Conservation (phyloP, 2,329 filamentous ascomycete species). For the Aspergillus calidoustus region DNA sequence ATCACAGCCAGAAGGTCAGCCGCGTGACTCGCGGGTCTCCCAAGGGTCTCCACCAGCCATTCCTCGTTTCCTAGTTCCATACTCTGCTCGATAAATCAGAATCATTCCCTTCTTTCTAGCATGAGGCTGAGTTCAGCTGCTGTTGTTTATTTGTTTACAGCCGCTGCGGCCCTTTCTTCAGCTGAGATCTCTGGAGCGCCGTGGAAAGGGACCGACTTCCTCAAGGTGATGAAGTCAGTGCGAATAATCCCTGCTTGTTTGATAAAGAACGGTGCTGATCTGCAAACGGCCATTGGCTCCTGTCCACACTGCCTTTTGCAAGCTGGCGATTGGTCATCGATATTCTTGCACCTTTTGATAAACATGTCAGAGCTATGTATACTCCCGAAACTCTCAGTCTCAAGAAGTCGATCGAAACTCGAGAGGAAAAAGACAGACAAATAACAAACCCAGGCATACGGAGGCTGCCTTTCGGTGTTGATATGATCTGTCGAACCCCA, state of each 20-base stretch:
- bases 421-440: neutral
- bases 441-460: neutral
- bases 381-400: neutral
- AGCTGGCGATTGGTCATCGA: neutral
- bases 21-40: constrained; percentile 21
- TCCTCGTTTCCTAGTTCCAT: constrained; percentile 14
- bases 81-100: neutral
- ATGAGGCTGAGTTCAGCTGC: neutral
- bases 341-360: neutral
- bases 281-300: constrained; percentile 20
- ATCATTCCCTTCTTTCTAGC: neutral
- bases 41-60: constrained; percentile 17
- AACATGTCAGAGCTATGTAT: neutral
- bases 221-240: neutral
- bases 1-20: constrained; percentile 14
- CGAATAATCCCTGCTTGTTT: constrained; percentile 21
- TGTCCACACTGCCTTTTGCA: constrained; percentile 1
- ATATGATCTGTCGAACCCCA: neutral
- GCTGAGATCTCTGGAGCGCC: neutral
- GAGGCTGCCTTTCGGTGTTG: neutral
- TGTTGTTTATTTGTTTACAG: neutral
- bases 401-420: neutral
- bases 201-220: neutral
- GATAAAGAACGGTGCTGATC: constrained; percentile 27
- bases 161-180: neutral